Evolutionary conservation across 2,329 filamentous ascomycete genomes (phyloP), one percentile per base, ranked within the genome.

Genomic region (Aspergillus nomiae): DNA sequence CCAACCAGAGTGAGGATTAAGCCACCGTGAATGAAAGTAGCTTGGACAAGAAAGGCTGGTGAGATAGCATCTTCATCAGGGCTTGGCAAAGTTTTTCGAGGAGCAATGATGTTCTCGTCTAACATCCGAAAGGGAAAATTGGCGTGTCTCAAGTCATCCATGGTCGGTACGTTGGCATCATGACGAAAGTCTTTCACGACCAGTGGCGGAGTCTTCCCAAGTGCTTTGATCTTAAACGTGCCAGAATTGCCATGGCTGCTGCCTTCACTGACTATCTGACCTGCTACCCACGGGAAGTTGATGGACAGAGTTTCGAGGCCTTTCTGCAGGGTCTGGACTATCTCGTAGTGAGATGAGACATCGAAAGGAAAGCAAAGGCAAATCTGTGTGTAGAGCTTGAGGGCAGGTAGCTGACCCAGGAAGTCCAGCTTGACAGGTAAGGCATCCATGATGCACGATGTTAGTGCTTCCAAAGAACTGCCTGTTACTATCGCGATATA

Each of bases 71-170:
- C 41, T 28, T 63, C 58, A 19, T 67, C 67, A 12, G 70, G 60
- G 0, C 72, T 69, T 43, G 78, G 74, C 0, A 85, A 61, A 0
- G 81, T 83, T 8, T 73, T 78, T 21, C 74, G 72, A 0, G 83
- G 79, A 1, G 79, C 78, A 60, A 85, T 67, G 8, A 77, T 43
- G 21, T 69, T 68, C 65, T 84, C 83, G 54, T 84, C 80, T 6
- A 87, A 74, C 79, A 86, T 81, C 34, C 68, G 68, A 60, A 84
- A 77, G 0, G 85, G 84, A 36, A 81, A 86, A 0, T 73, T 65
- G 0, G 78, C 76, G 10, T 70, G 56, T 41, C 72, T 67, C 21
- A 86, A 68, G 0, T 66, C 68, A 2, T 78, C 69, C 72, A 84
- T 78, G 0, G 76, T 77, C 0, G 81, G 77, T 3, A 76, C 68